A percentile compares a stretch with the other conserved stretches of the same genome.
Conservation (phyloP, 139 green algal genomes). For the Haematococcus sp. region DNA sequence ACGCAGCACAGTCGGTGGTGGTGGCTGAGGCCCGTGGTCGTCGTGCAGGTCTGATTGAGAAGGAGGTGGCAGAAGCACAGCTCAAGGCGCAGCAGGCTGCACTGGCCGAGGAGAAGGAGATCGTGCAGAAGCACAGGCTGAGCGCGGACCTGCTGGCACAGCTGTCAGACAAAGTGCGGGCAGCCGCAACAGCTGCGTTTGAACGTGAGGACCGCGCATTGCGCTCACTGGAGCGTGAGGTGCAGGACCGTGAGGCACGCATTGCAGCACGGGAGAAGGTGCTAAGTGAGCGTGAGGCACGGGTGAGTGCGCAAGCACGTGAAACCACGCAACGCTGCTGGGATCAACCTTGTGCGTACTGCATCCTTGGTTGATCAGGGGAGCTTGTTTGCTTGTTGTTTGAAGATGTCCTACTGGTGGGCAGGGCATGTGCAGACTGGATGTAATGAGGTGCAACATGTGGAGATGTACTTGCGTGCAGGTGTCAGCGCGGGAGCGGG, state of each 20-base stretch:
- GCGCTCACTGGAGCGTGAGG: slow-evolving; percentile 32
- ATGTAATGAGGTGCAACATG: no score
- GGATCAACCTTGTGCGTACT: no score
- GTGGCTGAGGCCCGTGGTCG: slow-evolving; percentile 28
- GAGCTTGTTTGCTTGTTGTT: no score
- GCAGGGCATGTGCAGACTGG: no score
- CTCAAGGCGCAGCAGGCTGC: slow-evolving; percentile 33
- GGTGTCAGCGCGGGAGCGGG: slow-evolving; percentile 23
- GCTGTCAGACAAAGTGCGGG: slow-evolving; percentile 42
- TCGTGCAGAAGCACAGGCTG: slow-evolving; percentile 21
- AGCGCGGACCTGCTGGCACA: slow-evolving; percentile 35
- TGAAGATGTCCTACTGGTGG: no score
- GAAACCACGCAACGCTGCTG: no score
- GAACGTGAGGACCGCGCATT: slow-evolving; percentile 45
- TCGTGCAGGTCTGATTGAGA: slow-evolving; percentile 34
- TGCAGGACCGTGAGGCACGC: slow-evolving; percentile 35
- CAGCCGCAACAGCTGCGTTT: slow-evolving; percentile 22
- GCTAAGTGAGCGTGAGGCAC: slow-evolving; percentile 31
- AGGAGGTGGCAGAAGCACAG: slow-evolving; percentile 43
- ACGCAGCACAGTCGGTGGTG: slow-evolving; percentile 17
- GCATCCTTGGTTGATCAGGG: no score
- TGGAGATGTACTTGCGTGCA: no score
- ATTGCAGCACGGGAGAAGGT: slow-evolving; percentile 27
- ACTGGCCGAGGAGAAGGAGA: slow-evolving; percentile 43
- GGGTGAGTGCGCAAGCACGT: slow-evolving; percentile 9